phyloP scores from a whole-genome alignment of 305 asterid species.

The Fraxinus angustifolia region DNA sequence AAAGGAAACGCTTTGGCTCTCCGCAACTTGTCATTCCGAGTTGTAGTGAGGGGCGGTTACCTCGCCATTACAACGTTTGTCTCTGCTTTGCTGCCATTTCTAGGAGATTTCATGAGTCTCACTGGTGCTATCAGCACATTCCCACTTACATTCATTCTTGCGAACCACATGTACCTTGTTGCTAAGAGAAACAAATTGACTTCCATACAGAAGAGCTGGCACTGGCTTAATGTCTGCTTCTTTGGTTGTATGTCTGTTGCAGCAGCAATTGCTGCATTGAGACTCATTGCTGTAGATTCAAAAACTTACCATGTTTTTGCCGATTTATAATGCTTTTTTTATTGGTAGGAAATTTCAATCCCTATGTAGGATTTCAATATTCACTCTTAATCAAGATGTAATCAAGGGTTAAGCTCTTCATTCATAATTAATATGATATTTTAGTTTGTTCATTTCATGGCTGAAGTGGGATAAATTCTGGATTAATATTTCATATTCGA shows the following conservation, averaged over 20 bases:
- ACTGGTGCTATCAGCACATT: slow-evolving; percentile 87
- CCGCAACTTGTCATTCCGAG: slow-evolving; percentile 63
- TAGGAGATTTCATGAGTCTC: slow-evolving; percentile 96
- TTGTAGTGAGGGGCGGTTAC: slow-evolving; percentile 72
- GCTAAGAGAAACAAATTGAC: slow-evolving; percentile 52
- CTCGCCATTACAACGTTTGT: slow-evolving; percentile 57
- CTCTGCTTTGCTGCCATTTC: slow-evolving; percentile 74
- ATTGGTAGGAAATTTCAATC: background rate
- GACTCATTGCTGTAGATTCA: slow-evolving; percentile 63
- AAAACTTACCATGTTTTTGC: slow-evolving; percentile 62
- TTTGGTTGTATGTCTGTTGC: slow-evolving; percentile 55
- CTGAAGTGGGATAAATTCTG: background rate
- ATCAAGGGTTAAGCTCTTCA: background rate
- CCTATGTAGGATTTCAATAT: background rate
- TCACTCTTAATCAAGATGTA: background rate
- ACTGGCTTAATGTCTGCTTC: slow-evolving; percentile 67
- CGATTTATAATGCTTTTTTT: slow-evolving; percentile 35
- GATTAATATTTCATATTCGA: background rate
- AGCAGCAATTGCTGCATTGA: slow-evolving; percentile 67
- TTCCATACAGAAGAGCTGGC: slow-evolving; percentile 66
- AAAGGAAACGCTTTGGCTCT: slow-evolving; percentile 61
- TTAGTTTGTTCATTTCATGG: background rate
- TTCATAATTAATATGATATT: background rate
- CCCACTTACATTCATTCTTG: slow-evolving; percentile 86
- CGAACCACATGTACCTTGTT: slow-evolving; percentile 82